These are phyloP conservation scores for Amanita fuliginea DNA, from an alignment of 768 basidiomycete species.

Conservation along the genomic window DNA sequence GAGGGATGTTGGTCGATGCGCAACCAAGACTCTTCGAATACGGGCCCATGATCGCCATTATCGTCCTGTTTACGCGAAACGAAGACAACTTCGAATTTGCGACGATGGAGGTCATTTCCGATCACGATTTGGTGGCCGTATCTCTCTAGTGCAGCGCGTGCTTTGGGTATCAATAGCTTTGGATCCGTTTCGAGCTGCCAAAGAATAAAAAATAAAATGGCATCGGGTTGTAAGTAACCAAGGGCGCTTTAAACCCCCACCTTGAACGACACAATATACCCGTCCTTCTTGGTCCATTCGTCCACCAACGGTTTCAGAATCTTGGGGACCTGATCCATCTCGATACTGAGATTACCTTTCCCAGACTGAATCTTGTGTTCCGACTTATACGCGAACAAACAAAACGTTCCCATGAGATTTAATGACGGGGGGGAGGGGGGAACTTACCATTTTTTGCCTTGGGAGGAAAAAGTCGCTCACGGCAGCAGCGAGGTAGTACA, in stretches of 20 bases:
- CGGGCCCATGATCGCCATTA: constrained; percentile 4
- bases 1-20: constrained; percentile 39
- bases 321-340: constrained; percentile 99
- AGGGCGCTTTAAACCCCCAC: too few relatives aligned
- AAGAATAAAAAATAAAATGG: background rate
- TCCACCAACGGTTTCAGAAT: constrained; percentile 86
- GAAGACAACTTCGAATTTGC: constrained; percentile 90
- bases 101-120: constrained; percentile 85
- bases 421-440: too few relatives aligned
- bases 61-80: constrained; percentile 43
- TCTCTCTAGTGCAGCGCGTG: constrained; percentile 74
- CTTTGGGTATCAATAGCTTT: constrained; percentile 79
- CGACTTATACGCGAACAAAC: too few relatives aligned
- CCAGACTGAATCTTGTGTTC: constrained; percentile 99
- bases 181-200: constrained; percentile 80
- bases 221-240: too few relatives aligned
- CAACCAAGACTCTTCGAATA: constrained; percentile 52
- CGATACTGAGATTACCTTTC: constrained; percentile 84
- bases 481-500: constrained; percentile 97
- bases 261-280: constrained; percentile 96
- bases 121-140: constrained; percentile 98
- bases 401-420: too few relatives aligned
- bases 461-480: constrained; percentile 98
- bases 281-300: constrained; percentile 87
- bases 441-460: constrained; percentile 70